Evolutionary conservation across 306 rosid genomes (phyloP).

Genomic region (Hippophae gyantsensis): DNA sequence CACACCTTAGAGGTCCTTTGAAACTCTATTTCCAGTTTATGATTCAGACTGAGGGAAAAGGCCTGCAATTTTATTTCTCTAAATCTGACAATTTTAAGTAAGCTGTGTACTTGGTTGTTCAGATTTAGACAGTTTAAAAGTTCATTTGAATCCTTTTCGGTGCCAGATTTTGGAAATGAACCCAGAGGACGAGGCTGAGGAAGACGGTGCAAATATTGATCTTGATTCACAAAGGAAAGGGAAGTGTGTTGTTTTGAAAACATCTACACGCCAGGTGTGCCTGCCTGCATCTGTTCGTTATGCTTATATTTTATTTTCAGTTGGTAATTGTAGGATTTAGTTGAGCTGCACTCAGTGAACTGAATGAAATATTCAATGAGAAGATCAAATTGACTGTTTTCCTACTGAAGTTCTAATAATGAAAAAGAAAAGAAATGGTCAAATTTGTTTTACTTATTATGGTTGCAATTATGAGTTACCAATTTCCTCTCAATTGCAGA

Average conservation of each 20-base stretch:
- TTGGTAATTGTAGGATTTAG: background rate
- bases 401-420: too few relatives aligned
- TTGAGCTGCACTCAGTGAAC: too few relatives aligned
- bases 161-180: conserved; percentile 89
- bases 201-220: conserved; percentile 92
- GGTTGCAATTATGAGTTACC: background rate
- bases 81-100: background rate
- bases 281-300: background rate
- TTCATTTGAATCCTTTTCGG: background rate
- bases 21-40: too few relatives aligned
- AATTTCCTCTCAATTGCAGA: conserved; percentile 42
- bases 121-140: background rate
- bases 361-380: too few relatives aligned
- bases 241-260: conserved; percentile 85
- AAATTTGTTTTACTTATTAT: too few relatives aligned
- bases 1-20: too few relatives aligned
- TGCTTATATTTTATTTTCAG: background rate
- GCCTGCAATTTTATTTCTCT: too few relatives aligned
- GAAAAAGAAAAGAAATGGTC: too few relatives aligned
- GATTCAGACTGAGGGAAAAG: too few relatives aligned
- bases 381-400: too few relatives aligned
- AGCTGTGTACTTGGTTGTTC: background rate
- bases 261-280: conserved; percentile 84
- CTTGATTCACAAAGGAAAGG: conserved; percentile 94
- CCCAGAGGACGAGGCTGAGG: conserved; percentile 95